phyloP scores from a whole-genome alignment of 768 basidiomycete genomes.

The Boletus insuetus region DNA sequence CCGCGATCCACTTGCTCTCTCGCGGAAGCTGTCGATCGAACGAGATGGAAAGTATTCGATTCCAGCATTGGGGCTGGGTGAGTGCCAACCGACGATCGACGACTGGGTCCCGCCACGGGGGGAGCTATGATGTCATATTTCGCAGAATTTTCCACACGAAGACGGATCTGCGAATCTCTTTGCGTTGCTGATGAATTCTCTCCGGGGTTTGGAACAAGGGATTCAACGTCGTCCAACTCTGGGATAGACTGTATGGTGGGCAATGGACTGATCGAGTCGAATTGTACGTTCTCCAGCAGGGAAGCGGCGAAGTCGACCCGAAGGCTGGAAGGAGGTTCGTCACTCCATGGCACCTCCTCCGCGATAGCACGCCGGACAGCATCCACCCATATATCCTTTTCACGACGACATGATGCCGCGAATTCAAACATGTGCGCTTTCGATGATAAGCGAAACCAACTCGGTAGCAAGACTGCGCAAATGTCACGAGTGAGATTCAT shows the following conservation, averaged over 20 bases:
- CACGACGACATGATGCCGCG: constrained; percentile 77
- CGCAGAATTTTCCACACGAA: constrained; percentile 12
- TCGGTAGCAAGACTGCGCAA: constrained; percentile 68
- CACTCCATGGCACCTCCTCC: constrained; percentile 45
- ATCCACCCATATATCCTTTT: constrained; percentile 85
- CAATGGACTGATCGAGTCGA: constrained; percentile 40
- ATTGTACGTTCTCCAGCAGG: constrained; percentile 36
- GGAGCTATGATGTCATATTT: constrained; percentile 19
- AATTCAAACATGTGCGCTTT: constrained; percentile 79
- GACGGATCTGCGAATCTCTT: constrained; percentile 17
- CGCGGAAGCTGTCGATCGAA: constrained; percentile 62
- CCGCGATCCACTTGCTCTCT: constrained; percentile 74
- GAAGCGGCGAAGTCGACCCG: constrained; percentile 42
- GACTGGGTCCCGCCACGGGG: constrained; percentile 36
- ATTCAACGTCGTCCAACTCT: constrained; percentile 35
- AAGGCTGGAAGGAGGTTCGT: constrained; percentile 65
- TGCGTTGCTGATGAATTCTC: constrained; percentile 5
- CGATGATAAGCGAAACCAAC: constrained; percentile 71
- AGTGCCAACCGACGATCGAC: constrained; percentile 58
- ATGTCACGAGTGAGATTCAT: constrained; percentile 4
- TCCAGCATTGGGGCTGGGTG: constrained; percentile 50
- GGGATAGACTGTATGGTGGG: constrained; percentile 60
- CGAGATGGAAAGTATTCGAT: constrained; percentile 58
- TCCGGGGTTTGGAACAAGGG: constrained; percentile 1
- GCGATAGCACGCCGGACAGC: constrained; percentile 56